phyloP scores from a whole-genome alignment of 257 asterid genomes.

The Solanum sitiens region DNA sequence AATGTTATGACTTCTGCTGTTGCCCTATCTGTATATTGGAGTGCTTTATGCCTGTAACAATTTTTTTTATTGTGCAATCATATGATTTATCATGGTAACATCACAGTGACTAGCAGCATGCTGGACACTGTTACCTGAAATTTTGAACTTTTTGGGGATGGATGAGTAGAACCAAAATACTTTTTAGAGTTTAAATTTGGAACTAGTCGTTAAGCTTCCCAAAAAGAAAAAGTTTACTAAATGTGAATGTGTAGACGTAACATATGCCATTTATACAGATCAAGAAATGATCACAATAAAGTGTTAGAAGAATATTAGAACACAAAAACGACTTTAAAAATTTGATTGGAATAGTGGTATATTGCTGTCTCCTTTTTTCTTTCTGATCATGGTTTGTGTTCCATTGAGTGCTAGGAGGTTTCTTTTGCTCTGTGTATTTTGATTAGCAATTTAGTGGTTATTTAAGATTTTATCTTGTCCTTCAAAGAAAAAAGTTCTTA shows the following conservation, averaged over 20 bases:
- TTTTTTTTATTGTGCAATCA: neutral
- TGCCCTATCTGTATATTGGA: neutral
- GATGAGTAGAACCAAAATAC: neutral
- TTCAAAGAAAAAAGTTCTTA: neutral
- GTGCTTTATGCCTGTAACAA: neutral
- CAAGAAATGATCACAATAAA: neutral
- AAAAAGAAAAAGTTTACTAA: neutral
- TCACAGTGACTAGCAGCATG: neutral
- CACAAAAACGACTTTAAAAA: neutral
- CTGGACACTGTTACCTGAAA: neutral
- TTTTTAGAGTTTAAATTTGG: neutral
- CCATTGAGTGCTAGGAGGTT: neutral
- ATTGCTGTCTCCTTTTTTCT: neutral
- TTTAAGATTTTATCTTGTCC: neutral
- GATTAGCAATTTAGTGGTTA: neutral
- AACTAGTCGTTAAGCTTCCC: neutral
- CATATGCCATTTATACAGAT: neutral
- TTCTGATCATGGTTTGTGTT: neutral
- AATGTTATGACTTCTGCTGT: neutral
- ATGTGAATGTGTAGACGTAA: neutral
- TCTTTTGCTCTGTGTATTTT: neutral
- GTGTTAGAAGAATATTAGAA: neutral
- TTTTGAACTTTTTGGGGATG: neutral
- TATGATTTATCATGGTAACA: neutral
- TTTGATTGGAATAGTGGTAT: neutral